phyloP scores from a whole-genome alignment of 352 stramenopile genomes.

The Globisporangium abappressorium region DNA sequence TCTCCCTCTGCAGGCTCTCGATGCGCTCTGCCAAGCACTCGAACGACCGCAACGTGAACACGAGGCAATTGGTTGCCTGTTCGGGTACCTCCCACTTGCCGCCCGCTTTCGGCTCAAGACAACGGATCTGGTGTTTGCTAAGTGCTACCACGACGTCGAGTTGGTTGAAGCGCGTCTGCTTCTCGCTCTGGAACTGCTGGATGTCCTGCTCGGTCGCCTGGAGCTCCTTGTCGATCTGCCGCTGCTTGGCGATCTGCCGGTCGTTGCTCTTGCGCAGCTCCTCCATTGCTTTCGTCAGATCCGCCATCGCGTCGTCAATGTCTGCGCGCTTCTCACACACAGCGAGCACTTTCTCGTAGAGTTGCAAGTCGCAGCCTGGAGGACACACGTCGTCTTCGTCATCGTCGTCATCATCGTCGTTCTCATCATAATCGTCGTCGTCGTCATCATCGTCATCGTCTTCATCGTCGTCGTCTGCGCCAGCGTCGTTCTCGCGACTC shows the following conservation, averaged over 20 bases:
- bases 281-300: conserved; percentile 85
- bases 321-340: conserved; percentile 90
- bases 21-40: conserved; percentile 68
- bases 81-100: conserved; percentile 47
- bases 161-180: conserved; percentile 90
- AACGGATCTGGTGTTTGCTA: conserved; percentile 70
- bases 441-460: conserved; percentile 74
- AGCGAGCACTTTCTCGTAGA: conserved; percentile 93
- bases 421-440: conserved; percentile 76
- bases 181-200: conserved; percentile 91
- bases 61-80: conserved; percentile 50
- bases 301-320: conserved; percentile 85
- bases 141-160: conserved; percentile 81
- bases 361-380: conserved; percentile 76
- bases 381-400: conserved; percentile 91
- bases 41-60: conserved; percentile 70
- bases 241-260: conserved; percentile 77
- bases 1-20: conserved; percentile 77
- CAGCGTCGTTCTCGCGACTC: conserved; percentile 56
- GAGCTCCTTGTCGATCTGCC: conserved; percentile 92
- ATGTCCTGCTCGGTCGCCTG: conserved; percentile 87
- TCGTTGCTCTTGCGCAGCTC: conserved; percentile 88
- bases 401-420: conserved; percentile 90
- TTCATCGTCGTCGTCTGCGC: conserved; percentile 66
- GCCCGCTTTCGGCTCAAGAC: conserved; percentile 27